Percentiles rank a stretch among this genome's conserved stretches.
These are phyloP conservation scores for Rhizopus sp. DNA, from an alignment of 371 early-diverging fungal genomes.

Conservation along the genomic window DNA sequence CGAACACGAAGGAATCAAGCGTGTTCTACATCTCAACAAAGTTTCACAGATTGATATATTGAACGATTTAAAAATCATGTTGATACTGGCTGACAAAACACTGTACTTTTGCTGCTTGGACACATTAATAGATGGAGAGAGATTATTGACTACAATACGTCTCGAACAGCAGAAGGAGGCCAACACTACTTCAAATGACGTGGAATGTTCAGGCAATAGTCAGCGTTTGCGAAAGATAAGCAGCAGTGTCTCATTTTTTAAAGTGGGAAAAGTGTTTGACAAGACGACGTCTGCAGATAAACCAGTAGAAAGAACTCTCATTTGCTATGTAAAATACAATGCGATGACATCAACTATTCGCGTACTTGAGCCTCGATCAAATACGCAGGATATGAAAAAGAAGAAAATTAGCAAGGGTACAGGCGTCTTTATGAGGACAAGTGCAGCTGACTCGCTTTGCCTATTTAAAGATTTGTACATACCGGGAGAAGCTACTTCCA, in stretches of 20 bases:
- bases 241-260: constrained; percentile 82
- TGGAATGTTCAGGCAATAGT: background rate
- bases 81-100: constrained; percentile 78
- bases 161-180: constrained; percentile 31
- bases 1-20: constrained; percentile 27
- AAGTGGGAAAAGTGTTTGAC: constrained; percentile 74
- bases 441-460: constrained; percentile 51
- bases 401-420: constrained; percentile 55
- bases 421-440: constrained; percentile 32
- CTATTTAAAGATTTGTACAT: constrained; percentile 86
- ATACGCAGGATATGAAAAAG: constrained; percentile 26
- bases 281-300: constrained; percentile 31
- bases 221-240: constrained; percentile 63
- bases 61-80: constrained; percentile 66
- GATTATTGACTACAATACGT: constrained; percentile 10
- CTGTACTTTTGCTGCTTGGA: constrained; percentile 74
- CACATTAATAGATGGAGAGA: constrained; percentile 47
- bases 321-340: constrained; percentile 72
- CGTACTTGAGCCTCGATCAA: constrained; percentile 67
- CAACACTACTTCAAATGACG: background rate
- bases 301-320: constrained; percentile 36
- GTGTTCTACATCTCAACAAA: constrained; percentile 69
- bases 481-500: constrained; percentile 78
- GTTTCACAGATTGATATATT: constrained; percentile 82
- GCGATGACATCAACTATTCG: constrained; percentile 70